Evolutionary conservation across 2,329 filamentous ascomycete genomes (phyloP).

Genomic region (Geosmithia putterillii): DNA sequence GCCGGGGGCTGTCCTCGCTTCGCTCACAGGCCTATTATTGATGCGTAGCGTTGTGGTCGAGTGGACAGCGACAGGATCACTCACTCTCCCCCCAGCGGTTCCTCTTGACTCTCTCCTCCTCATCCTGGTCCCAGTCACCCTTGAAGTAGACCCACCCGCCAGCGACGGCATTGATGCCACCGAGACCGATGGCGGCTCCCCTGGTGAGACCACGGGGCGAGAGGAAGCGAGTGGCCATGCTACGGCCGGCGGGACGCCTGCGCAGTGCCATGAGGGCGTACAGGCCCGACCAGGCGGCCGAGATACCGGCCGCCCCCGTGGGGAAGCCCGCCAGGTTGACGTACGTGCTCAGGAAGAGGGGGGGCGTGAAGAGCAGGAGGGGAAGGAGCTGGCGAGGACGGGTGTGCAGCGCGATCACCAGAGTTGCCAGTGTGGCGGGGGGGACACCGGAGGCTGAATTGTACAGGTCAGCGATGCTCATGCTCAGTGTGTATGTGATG

Average conservation of each 20-base stretch:
- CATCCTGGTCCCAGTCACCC: constrained; percentile 37
- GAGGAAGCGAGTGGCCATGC: constrained; percentile 6
- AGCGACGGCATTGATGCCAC: constrained; percentile 31
- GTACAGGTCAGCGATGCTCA: not conserved
- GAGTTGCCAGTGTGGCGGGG: constrained; percentile 40
- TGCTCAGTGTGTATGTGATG: not conserved
- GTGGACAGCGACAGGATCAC: not conserved
- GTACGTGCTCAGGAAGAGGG: constrained; percentile 44
- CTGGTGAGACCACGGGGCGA: constrained; percentile 37
- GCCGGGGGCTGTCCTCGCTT: too few relatives aligned
- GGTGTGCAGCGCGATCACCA: constrained; percentile 42
- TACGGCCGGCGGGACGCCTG: constrained; percentile 22
- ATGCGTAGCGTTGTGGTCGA: too few relatives aligned
- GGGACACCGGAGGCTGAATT: constrained; percentile 39
- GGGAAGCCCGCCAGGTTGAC: constrained; percentile 47
- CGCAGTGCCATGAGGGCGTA: constrained; percentile 44
- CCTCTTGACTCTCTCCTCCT: constrained; percentile 30
- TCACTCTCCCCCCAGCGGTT: constrained; percentile 39
- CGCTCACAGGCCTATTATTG: too few relatives aligned
- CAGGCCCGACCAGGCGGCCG: constrained; percentile 43
- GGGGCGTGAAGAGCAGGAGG: constrained; percentile 37
- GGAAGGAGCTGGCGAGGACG: constrained; percentile 39
- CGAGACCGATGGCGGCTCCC: constrained; percentile 36
- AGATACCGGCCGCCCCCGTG: constrained; percentile 42
- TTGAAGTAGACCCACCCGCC: constrained; percentile 39